These are phyloP conservation scores for Phytophthora europaea DNA, from an alignment of 352 stramenopile genomes.

Conservation along the genomic window DNA sequence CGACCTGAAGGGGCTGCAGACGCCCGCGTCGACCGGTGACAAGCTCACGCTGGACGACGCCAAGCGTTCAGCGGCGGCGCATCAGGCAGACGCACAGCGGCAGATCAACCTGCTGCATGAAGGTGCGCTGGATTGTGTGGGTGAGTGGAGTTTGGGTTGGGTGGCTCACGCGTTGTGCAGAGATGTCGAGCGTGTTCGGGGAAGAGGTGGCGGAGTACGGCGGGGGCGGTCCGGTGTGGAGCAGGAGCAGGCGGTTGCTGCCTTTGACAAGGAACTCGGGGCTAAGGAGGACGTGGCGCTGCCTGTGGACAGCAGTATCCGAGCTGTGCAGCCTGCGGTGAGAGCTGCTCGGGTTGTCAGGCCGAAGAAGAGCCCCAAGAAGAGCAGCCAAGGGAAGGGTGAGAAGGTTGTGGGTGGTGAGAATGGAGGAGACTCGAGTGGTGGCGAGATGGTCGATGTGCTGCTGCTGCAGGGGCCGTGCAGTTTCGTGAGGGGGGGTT, in stretches of 20 bases:
- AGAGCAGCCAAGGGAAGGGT: not conserved
- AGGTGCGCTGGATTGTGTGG: slow-evolving; percentile 27
- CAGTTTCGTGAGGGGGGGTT: slow-evolving; percentile 38
- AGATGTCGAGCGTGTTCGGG: slow-evolving; percentile 63
- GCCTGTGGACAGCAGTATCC: not conserved
- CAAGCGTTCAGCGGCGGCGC: slow-evolving; percentile 23
- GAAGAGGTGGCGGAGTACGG: slow-evolving; percentile 52
- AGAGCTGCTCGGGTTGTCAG: slow-evolving; percentile 3
- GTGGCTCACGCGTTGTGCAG: slow-evolving; percentile 23
- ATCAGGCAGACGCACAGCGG: slow-evolving; percentile 28
- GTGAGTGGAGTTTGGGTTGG: not conserved
- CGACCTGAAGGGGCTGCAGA: slow-evolving; percentile 44
- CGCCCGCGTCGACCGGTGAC: slow-evolving; percentile 8
- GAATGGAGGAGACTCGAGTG: not conserved
- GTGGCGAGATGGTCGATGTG: slow-evolving; percentile 9
- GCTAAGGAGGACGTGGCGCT: not conserved
- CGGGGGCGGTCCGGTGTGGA: slow-evolving; percentile 21
- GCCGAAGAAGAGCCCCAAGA: slow-evolving; percentile 13
- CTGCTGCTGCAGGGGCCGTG: slow-evolving; percentile 41
- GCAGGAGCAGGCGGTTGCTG: slow-evolving; percentile 4
- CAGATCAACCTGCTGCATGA: slow-evolving; percentile 60
- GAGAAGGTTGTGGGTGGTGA: not conserved
- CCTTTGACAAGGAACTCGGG: not conserved
- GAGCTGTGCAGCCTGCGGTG: not conserved
- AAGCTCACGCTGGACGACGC: slow-evolving; percentile 27